Conservation (phyloP, 345 rosid species). For the Lumnitzera racemosa region DNA sequence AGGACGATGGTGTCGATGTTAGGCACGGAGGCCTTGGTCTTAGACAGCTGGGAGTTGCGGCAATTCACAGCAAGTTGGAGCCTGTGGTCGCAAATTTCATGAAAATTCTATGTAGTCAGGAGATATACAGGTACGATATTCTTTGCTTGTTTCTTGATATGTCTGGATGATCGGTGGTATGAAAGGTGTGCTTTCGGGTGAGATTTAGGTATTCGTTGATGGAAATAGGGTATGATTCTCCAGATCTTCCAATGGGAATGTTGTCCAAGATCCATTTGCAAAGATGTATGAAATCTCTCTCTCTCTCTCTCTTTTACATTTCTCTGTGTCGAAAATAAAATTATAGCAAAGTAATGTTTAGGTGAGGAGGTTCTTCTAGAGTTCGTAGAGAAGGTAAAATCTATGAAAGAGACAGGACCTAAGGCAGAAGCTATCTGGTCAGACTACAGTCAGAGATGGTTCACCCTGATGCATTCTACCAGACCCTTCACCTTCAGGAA, state of each 20-base stretch:
- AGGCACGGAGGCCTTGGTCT: conserved; percentile 67
- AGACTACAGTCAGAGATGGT: conserved; percentile 77
- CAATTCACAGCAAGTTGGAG: conserved; percentile 57
- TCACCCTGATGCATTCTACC: conserved; percentile 53
- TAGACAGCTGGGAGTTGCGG: conserved; percentile 64
- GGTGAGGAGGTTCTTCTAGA: conserved; percentile 58
- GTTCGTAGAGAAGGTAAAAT: conserved; percentile 44
- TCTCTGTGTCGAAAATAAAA: background rate
- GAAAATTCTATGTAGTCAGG: conserved; percentile 62
- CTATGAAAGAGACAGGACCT: conserved; percentile 35
- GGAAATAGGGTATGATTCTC: conserved; percentile 70
- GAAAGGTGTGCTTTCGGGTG: background rate
- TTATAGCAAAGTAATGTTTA: conserved; percentile 7
- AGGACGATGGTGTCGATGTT: conserved; percentile 73
- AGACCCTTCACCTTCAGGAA: conserved; percentile 60
- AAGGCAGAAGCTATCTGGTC: conserved; percentile 61
- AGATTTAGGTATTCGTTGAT: conserved; percentile 49
- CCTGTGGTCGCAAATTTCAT: conserved; percentile 55
- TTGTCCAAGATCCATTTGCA: conserved; percentile 49
- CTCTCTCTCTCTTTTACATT: too few relatives aligned
- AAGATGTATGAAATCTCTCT: conserved; percentile 34
- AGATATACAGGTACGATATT: conserved; percentile 46
- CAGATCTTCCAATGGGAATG: conserved; percentile 68
- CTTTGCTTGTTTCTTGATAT: background rate
- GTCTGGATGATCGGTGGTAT: background rate